These are phyloP conservation scores for Yamadazyma ubonensis DNA, from an alignment of 805 yeast species.

Conservation along the genomic window DNA sequence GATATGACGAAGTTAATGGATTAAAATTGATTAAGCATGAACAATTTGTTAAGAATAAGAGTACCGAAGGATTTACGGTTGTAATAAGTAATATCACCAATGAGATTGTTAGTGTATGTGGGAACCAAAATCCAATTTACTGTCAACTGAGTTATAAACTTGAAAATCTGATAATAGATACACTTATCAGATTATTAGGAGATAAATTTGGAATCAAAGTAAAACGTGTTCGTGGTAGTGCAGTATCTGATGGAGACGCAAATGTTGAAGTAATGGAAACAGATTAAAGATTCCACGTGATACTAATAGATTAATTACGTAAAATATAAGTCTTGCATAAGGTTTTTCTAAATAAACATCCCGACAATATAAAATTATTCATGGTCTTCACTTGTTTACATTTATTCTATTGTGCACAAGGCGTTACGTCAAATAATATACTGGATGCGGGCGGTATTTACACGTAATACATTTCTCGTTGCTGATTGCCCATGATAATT, in stretches of 20 bases:
- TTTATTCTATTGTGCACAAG: no score
- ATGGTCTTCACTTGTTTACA: no score
- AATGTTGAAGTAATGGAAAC: constrained; percentile 15
- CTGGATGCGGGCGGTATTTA: background rate
- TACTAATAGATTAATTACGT: no score
- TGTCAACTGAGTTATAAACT: constrained; percentile 77
- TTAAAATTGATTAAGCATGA: constrained; percentile 52
- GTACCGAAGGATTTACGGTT: constrained; percentile 79
- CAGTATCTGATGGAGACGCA: constrained; percentile 25
- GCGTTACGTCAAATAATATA: no score
- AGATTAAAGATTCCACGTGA: no score
- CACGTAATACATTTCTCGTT: no score
- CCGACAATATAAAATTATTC: no score
- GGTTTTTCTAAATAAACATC: no score
- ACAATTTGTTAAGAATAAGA: constrained; percentile 55
- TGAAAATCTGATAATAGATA: constrained; percentile 24
- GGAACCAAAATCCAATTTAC: constrained; percentile 74
- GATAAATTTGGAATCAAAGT: constrained; percentile 71
- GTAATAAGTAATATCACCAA: constrained; percentile 37
- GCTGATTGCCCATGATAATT: no score
- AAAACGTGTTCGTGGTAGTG: constrained; percentile 49
- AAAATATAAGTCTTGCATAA: no score
- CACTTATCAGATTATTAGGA: constrained; percentile 55
- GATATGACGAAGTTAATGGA: constrained; percentile 52
- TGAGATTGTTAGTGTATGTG: constrained; percentile 70